phyloP scores from a whole-genome alignment of 768 basidiomycete genomes.

The Pisolithus marmoratus region DNA sequence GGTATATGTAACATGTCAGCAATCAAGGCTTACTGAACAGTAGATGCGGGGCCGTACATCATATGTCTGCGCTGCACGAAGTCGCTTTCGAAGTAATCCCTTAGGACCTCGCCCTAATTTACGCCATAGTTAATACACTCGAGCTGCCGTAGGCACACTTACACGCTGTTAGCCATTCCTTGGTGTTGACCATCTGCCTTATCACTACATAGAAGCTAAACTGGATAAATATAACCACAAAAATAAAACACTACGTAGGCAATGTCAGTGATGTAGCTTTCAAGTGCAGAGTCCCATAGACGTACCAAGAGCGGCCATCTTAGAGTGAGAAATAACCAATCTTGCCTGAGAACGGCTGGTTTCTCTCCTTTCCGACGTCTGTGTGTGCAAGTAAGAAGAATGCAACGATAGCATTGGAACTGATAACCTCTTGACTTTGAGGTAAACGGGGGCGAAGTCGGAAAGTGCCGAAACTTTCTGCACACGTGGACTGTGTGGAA shows the following conservation, averaged over 20 bases:
- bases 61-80: constrained; percentile 73
- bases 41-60: constrained; percentile 37
- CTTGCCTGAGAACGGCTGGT: constrained; percentile 46
- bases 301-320: constrained; percentile 84
- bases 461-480: constrained; percentile 79
- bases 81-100: constrained; percentile 64
- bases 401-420: background rate
- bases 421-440: constrained; percentile 67
- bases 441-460: constrained; percentile 88
- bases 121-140: constrained; percentile 1
- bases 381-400: constrained; percentile 4
- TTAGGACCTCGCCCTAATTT: constrained; percentile 77
- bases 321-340: constrained; percentile 71
- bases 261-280: background rate
- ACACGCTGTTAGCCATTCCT: constrained; percentile 93
- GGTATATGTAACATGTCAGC: constrained; percentile 2
- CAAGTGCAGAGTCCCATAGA: background rate
- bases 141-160: constrained; percentile 12
- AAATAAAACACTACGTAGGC: constrained; percentile 65
- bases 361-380: constrained; percentile 34
- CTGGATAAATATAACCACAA: constrained; percentile 74
- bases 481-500: constrained; percentile 42
- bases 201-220: constrained; percentile 85
- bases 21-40: background rate
- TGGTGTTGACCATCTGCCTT: constrained; percentile 88